Evolutionary conservation across 331 rosid genomes (phyloP).

Genomic region (Acacia pycnantha): DNA sequence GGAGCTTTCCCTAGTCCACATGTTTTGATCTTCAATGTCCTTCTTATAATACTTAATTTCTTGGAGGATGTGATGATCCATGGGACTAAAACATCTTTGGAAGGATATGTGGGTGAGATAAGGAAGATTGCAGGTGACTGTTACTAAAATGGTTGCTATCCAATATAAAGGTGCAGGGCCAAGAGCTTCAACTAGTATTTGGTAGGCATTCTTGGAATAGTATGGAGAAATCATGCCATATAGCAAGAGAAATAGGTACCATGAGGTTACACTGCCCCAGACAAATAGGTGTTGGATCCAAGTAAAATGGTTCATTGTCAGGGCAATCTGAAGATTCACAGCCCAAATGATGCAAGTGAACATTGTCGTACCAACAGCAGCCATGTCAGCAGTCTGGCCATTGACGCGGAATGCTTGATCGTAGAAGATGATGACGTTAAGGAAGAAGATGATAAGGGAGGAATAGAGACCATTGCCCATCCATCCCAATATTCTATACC

Average conservation of each 20-base stretch:
- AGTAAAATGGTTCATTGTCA: slow-evolving; percentile 97
- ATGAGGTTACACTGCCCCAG: slow-evolving; percentile 85
- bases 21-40: slow-evolving; percentile 79
- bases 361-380: slow-evolving; percentile 86
- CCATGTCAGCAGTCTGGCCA: slow-evolving; percentile 94
- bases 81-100: slow-evolving; percentile 83
- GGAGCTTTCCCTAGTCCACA: slow-evolving; percentile 92
- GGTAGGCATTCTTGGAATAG: slow-evolving; percentile 55
- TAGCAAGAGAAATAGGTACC: slow-evolving; percentile 80
- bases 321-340: slow-evolving; percentile 88
- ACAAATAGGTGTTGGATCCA: slow-evolving; percentile 92
- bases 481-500: slow-evolving; percentile 96
- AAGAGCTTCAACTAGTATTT: slow-evolving; percentile 73
- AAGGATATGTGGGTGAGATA: slow-evolving; percentile 76
- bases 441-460: slow-evolving; percentile 79
- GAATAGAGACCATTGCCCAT: slow-evolving; percentile 86
- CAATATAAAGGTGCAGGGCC: slow-evolving; percentile 87
- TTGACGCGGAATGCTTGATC: slow-evolving; percentile 76
- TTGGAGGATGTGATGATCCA: slow-evolving; percentile 99
- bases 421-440: slow-evolving; percentile 63
- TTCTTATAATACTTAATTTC: slow-evolving; percentile 92
- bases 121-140: slow-evolving; percentile 79
- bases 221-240: slow-evolving; percentile 68
- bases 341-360: slow-evolving; percentile 96
- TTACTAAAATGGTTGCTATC: slow-evolving; percentile 70